Conservation (phyloP, 139 green algal genomes). For the Desmodesmus armatus region DNA sequence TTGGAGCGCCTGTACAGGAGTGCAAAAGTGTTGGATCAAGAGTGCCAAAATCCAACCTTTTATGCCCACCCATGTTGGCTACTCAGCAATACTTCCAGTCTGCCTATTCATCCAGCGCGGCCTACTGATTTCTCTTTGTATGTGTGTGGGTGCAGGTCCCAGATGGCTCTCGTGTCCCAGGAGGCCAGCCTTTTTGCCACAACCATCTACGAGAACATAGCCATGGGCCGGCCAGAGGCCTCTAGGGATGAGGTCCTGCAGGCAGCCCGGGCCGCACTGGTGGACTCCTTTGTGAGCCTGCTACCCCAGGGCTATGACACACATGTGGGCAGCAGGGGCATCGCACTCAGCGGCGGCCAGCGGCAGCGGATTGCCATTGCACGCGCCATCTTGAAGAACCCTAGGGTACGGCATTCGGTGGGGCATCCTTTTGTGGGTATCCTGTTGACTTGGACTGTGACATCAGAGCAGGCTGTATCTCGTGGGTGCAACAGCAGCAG, state of each 20-base stretch:
- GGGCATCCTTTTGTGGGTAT: too few relatives aligned
- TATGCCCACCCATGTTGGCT: too few relatives aligned
- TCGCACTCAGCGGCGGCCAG: conserved; percentile 68
- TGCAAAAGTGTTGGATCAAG: too few relatives aligned
- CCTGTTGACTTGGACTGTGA: too few relatives aligned
- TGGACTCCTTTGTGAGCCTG: conserved; percentile 64
- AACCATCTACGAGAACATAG: conserved; percentile 86
- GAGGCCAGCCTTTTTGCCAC: conserved; percentile 90
- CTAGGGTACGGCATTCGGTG: too few relatives aligned
- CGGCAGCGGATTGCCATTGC: conserved; percentile 85
- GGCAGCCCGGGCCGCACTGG: conserved; percentile 61
- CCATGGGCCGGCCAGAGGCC: conserved; percentile 22
- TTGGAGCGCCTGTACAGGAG: too few relatives aligned
- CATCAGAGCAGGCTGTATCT: too few relatives aligned
- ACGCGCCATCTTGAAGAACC: conserved; percentile 82
- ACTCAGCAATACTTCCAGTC: too few relatives aligned
- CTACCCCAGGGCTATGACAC: conserved; percentile 69
- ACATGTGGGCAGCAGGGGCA: conserved; percentile 53
- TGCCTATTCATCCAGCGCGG: neutral
- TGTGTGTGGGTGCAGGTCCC: neutral
- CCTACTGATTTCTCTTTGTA: too few relatives aligned
- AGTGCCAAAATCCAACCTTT: too few relatives aligned
- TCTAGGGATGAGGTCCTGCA: conserved; percentile 11
- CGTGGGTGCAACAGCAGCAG: too few relatives aligned
- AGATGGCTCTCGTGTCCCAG: conserved; percentile 88